Evolutionary conservation across 306 rosid genomes (phyloP).

Genomic region (Pyrus communis): DNA sequence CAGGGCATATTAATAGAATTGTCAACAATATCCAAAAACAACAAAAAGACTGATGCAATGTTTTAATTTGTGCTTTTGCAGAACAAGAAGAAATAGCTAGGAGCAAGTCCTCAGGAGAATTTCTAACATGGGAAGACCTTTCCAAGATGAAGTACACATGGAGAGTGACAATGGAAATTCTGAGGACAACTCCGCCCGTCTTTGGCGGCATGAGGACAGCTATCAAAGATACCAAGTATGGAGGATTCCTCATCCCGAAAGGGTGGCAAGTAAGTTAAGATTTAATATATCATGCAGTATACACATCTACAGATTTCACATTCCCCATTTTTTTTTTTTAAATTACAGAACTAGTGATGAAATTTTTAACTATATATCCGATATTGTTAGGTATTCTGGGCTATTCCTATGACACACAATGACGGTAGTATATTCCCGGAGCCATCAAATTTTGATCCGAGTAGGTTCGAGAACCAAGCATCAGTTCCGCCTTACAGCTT

Average conservation of each 20-base stretch:
- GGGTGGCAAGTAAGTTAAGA: constrained; percentile 78
- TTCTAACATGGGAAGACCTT: constrained; percentile 69
- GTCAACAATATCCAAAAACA: no score
- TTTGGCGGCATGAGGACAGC: constrained; percentile 58
- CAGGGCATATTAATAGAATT: no score
- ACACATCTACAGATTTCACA: neutral
- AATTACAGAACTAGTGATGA: neutral
- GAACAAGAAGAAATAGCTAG: constrained; percentile 65
- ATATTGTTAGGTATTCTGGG: constrained; percentile 59
- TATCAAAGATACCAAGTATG: constrained; percentile 45
- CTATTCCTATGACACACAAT: constrained; percentile 58
- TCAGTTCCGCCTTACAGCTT: constrained; percentile 54
- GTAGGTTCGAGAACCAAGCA: constrained; percentile 54
- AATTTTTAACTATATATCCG: neutral
- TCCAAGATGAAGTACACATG: constrained; percentile 82
- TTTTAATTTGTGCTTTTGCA: constrained; percentile 23
- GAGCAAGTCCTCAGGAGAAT: constrained; percentile 45
- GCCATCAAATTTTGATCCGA: constrained; percentile 65
- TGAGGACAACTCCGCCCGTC: constrained; percentile 60
- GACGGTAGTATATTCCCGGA: constrained; percentile 49
- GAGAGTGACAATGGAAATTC: constrained; percentile 61
- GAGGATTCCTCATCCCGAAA: constrained; percentile 61
- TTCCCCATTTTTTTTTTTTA: neutral
- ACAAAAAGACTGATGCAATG: neutral
- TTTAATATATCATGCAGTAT: neutral